Conservation (phyloP, 1,139 yeast genomes). For the Arxiozyma heterogenica region DNA sequence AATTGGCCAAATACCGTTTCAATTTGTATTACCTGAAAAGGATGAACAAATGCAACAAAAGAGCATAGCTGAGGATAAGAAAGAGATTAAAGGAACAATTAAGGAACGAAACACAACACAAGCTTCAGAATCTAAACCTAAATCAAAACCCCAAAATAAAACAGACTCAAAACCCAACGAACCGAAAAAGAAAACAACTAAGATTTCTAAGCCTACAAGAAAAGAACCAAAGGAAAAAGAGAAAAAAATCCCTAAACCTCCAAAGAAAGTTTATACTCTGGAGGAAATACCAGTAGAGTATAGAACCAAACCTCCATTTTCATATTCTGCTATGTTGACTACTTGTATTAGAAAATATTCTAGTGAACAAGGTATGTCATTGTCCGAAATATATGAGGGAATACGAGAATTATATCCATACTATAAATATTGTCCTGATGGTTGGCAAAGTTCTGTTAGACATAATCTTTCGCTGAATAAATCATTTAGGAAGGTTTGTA, state of each 20-base stretch:
- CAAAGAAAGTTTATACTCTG: constrained; percentile 51
- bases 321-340: constrained; percentile 72
- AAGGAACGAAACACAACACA: background rate
- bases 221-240: constrained; percentile 9
- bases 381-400: constrained; percentile 77
- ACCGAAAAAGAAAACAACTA: constrained; percentile 9
- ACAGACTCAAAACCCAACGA: background rate
- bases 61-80: constrained; percentile 1
- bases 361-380: constrained; percentile 63
- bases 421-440: constrained; percentile 87
- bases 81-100: constrained; percentile 2
- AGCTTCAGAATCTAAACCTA: background rate
- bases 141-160: background rate
- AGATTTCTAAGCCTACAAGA: constrained; percentile 4
- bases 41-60: constrained; percentile 10
- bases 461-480: constrained; percentile 82
- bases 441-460: constrained; percentile 92
- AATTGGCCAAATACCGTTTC: constrained; percentile 84
- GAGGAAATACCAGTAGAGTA: constrained; percentile 84
- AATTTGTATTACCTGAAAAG: constrained; percentile 64
- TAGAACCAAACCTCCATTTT: constrained; percentile 70
- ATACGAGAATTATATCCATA: constrained; percentile 84
- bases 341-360: constrained; percentile 63
- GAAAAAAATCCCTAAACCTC: constrained; percentile 46
- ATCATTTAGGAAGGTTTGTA: constrained; percentile 65